A percentile compares a stretch with the other conserved stretches of the same genome.
Evolutionary conservation across 2,329 filamentous ascomycete genomes (phyloP).

Genomic region (Beauveria sp.): DNA sequence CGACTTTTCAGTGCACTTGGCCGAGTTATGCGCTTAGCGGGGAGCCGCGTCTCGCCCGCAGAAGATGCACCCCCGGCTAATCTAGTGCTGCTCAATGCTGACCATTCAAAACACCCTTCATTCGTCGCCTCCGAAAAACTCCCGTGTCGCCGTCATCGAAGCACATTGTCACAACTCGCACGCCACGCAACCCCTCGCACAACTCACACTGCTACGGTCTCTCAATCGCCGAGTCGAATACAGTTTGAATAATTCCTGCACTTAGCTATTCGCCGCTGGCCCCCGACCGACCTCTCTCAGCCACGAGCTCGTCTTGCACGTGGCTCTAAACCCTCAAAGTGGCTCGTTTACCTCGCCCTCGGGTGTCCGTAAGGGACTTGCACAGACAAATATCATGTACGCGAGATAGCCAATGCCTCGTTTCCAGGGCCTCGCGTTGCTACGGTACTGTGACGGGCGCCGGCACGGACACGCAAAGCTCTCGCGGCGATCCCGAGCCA

Average conservation of each 20-base stretch:
- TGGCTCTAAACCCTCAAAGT: slow-evolving; percentile 20
- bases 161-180: background rate
- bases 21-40: slow-evolving; percentile 10
- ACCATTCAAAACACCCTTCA: slow-evolving; percentile 1
- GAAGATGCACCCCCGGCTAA: slow-evolving; percentile 1
- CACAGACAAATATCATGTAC: slow-evolving; percentile 30
- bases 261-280: background rate
- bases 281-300: background rate
- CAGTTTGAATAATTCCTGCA: background rate
- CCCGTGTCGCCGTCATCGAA: background rate
- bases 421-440: slow-evolving; percentile 29
- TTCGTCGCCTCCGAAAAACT: slow-evolving; percentile 7
- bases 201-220: background rate
- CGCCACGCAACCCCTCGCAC: background rate
- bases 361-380: slow-evolving; percentile 37
- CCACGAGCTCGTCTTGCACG: slow-evolving; percentile 8
- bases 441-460: slow-evolving; percentile 23
- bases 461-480: slow-evolving; percentile 15
- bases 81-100: slow-evolving; percentile 1
- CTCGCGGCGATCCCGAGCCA: background rate
- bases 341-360: slow-evolving; percentile 31
- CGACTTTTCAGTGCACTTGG: slow-evolving; percentile 5
- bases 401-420: slow-evolving; percentile 28
- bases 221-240: background rate
- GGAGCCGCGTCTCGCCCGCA: background rate